Evolutionary conservation across 306 rosid species (phyloP).

Genomic region (Crataegus laevigata): DNA sequence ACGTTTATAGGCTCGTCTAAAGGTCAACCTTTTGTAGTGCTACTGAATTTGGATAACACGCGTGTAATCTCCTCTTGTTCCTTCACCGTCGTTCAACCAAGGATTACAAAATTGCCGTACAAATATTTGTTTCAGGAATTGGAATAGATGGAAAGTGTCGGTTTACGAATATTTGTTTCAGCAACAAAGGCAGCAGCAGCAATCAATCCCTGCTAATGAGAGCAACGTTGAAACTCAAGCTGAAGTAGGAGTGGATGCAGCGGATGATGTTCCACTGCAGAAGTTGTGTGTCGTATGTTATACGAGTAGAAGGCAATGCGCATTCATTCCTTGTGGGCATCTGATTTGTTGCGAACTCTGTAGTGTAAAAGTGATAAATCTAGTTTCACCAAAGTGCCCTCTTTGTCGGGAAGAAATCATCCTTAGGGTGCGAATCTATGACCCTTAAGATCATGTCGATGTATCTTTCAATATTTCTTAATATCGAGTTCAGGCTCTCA

Average conservation of each 20-base stretch:
- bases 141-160: constrained; percentile 78
- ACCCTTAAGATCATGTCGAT: no score
- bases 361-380: constrained; percentile 2
- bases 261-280: constrained; percentile 54
- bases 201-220: constrained; percentile 20
- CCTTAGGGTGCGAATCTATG: no score
- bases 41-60: neutral
- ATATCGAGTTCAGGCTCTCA: no score
- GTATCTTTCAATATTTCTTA: no score
- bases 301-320: constrained; percentile 80
- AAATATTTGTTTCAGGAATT: constrained; percentile 45
- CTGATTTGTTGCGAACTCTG: constrained; percentile 80
- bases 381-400: no score
- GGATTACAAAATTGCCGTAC: no score
- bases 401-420: no score
- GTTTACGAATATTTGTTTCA: constrained; percentile 11
- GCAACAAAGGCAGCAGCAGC: constrained; percentile 46
- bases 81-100: neutral
- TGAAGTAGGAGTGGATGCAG: constrained; percentile 20
- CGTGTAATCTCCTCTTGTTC: neutral
- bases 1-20: neutral
- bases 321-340: constrained; percentile 89
- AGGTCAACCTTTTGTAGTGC: neutral
- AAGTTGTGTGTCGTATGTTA: constrained; percentile 75
- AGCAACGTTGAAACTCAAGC: constrained; percentile 21